These are phyloP conservation scores for Cryphonectria carpinicola DNA, from an alignment of 2,329 filamentous ascomycete species.

Conservation along the genomic window DNA sequence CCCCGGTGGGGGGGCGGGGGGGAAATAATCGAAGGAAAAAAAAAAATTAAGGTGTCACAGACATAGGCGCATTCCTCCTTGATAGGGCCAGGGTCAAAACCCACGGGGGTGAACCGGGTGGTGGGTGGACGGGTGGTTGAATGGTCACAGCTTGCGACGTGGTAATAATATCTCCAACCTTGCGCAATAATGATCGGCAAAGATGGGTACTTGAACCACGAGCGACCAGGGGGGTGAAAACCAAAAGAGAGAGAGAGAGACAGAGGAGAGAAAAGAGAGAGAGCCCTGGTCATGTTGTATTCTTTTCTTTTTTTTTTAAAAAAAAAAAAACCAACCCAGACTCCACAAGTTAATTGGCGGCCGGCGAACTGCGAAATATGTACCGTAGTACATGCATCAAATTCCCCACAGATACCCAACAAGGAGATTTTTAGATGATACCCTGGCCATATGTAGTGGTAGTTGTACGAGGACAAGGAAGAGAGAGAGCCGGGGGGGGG, in stretches of 20 bases:
- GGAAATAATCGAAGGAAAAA: not conserved
- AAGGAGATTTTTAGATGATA: not conserved
- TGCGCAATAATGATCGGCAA: slow-evolving; percentile 3
- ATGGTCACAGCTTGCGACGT: slow-evolving; percentile 1
- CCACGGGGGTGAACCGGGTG: not conserved
- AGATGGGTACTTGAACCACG: not conserved
- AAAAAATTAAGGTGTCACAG: not conserved
- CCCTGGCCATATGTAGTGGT: not conserved
- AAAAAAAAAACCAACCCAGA: no score
- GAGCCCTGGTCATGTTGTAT: not conserved
- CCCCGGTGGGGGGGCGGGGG: no score
- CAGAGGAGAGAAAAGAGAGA: not conserved
- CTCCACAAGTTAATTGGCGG: not conserved
- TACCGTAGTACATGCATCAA: not conserved
- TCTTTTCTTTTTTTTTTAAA: no score
- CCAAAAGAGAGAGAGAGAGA: not conserved
- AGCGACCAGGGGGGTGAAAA: not conserved
- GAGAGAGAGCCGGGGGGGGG: no score
- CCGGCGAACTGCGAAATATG: not conserved
- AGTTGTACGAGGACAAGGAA: not conserved
- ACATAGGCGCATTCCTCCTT: not conserved
- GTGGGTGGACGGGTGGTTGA: not conserved
- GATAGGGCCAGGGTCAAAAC: not conserved
- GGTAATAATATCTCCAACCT: not conserved
- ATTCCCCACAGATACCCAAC: not conserved